Evolutionary conservation across 2,329 filamentous ascomycete genomes (phyloP), one percentile per base, ranked within the genome.

Genomic region (Cryphonectria japonica): DNA sequence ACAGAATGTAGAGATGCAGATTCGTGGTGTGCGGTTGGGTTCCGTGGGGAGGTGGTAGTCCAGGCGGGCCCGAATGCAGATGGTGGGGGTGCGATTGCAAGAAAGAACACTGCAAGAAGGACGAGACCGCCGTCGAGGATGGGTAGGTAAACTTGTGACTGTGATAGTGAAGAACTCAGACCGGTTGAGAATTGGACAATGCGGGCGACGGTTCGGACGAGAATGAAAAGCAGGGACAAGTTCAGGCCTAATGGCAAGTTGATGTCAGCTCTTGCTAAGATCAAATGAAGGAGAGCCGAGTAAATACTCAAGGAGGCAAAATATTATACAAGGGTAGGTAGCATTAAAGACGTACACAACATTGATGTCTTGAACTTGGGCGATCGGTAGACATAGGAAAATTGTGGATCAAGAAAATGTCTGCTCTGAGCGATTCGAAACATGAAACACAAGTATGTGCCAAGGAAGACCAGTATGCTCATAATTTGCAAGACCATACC

Each of bases 401-500:
- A 81, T 19, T 77, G 81, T 5, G 78, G 76, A 71, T 86, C 82
- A 11, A 84, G 77, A 19, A 76, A 74, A 41, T 81, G 79, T 46
- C 78, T 78, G 22, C 80, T 80, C 19, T 79, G 81, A 64, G 78
- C 78, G 9, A 86, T 73, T 50, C 78, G 78, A 46, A 82, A 74
- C 19, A 80, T 80, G 59, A 86, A 85, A 73, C 78, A 84, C 65
- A 80, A 79, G 70, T 80, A 83, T 68, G 78, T 77, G 29, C 75
- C 76, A 26, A 82, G 77, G 69, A 84, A 84, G 14, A 80, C 74
- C 39, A 82, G 63, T 13, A 87, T 76, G 5, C 82, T 79, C 6
- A 78, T 69, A 2, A 82, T 76, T 71, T 87, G 85, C 29, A 87
- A 76, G 1, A 77, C 82, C 16, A 87, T 74, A 9, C 85, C 85